These are phyloP conservation scores for Pouteria glomerata DNA, from an alignment of 148 eudicot genomes.

Conservation along the genomic window DNA sequence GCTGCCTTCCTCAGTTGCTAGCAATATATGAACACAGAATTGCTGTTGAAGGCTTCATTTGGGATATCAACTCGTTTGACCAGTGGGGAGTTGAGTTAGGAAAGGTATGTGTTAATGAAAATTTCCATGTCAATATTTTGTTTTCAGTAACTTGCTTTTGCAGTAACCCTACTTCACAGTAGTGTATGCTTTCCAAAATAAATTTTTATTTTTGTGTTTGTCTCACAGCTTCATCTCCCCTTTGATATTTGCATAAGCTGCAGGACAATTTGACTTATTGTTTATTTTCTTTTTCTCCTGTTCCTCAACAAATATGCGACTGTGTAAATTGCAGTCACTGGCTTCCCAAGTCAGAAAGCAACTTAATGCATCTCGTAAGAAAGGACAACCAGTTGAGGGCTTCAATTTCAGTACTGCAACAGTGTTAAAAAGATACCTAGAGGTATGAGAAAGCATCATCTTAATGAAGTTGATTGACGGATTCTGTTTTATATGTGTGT, in stretches of 20 bases:
- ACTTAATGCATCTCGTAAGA: conserved; percentile 80
- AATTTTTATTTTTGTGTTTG: not conserved
- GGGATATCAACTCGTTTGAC: conserved; percentile 97
- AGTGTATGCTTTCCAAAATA: not conserved
- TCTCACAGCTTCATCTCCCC: not conserved
- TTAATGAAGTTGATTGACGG: not conserved
- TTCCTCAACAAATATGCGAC: not conserved
- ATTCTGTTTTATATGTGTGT: not conserved
- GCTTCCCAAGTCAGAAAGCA: conserved; percentile 95
- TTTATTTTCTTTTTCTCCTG: not conserved
- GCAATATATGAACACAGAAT: conserved; percentile 95
- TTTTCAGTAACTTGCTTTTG: not conserved
- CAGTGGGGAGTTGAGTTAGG: conserved; percentile 99
- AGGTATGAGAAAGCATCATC: conserved; percentile 38
- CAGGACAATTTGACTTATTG: not conserved
- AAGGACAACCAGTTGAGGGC: conserved; percentile 64
- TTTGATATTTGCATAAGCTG: not conserved
- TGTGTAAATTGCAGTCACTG: conserved; percentile 56
- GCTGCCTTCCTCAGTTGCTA: conserved; percentile 52
- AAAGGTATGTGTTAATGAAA: conserved; percentile 48
- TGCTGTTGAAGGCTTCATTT: conserved; percentile 92
- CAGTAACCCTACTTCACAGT: not conserved
- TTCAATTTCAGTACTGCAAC: conserved; percentile 86
- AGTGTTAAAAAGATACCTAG: conserved; percentile 56
- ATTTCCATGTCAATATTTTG: not conserved